These are phyloP conservation scores for Hypomontagnella submonticulosa DNA, from an alignment of 495 filamentous ascomycete genomes.

Conservation along the genomic window DNA sequence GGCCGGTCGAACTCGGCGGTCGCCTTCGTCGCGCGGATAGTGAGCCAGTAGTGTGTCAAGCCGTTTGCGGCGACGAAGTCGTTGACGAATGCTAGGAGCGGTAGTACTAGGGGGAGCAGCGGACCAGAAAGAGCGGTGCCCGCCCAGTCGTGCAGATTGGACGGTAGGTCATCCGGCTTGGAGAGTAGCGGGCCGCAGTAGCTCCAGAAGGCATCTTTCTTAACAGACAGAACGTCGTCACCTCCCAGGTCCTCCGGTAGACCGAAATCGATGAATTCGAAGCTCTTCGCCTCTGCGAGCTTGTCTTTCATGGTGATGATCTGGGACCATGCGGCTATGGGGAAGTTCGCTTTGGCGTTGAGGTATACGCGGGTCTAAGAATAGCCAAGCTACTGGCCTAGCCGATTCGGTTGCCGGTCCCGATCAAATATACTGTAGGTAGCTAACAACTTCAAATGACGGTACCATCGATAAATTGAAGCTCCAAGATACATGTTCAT, in stretches of 20 bases:
- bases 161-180: slow-evolving; percentile 30
- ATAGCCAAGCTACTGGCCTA: slow-evolving; percentile 5
- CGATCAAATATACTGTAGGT: too few species aligned
- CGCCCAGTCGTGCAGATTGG: slow-evolving; percentile 45
- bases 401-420: not conserved
- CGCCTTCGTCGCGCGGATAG: slow-evolving; percentile 48
- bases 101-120: slow-evolving; percentile 38
- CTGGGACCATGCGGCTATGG: not conserved
- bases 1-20: slow-evolving; percentile 48
- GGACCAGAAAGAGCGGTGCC: slow-evolving; percentile 29
- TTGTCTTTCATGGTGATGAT: slow-evolving; percentile 30
- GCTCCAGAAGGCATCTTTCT: slow-evolving; percentile 46
- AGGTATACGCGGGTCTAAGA: not conserved
- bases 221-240: slow-evolving; percentile 28
- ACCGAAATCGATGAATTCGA: slow-evolving; percentile 40
- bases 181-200: slow-evolving; percentile 45
- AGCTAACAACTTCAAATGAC: not conserved
- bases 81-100: slow-evolving; percentile 44
- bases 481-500: not conserved
- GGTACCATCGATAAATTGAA: not conserved
- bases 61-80: slow-evolving; percentile 35
- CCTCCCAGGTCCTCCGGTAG: not conserved
- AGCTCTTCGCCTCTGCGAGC: slow-evolving; percentile 26
- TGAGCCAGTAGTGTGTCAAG: slow-evolving; percentile 50
- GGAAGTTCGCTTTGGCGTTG: not conserved